A percentile compares a stretch with the other conserved stretches of the same genome.
phyloP scores from a whole-genome alignment of 257 asterid genomes.

The Pogostemon cablin region DNA sequence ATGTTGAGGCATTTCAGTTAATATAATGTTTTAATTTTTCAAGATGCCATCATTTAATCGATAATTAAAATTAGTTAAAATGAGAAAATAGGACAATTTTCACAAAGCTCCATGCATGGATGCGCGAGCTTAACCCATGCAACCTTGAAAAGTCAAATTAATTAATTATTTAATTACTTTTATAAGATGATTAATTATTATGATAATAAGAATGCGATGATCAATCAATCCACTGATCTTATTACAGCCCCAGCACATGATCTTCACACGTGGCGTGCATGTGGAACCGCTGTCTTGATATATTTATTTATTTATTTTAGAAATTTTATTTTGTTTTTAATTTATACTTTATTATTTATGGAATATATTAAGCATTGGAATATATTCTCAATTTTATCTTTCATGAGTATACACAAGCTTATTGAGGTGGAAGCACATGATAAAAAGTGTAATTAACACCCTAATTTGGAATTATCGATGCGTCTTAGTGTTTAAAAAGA shows the following conservation, averaged over 20 bases:
- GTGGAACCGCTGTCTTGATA: slow-evolving; percentile 24
- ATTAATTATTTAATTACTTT: slow-evolving; percentile 3
- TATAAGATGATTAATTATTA: slow-evolving; percentile 4
- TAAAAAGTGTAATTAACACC: slow-evolving; percentile 31
- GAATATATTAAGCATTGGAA: slow-evolving; percentile 33
- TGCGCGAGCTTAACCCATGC: slow-evolving; percentile 47
- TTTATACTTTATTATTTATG: background rate
- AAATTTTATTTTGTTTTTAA: background rate
- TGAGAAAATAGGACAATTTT: slow-evolving; percentile 25
- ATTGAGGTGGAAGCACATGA: slow-evolving; percentile 47
- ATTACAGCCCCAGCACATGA: slow-evolving; percentile 35
- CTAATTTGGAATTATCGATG: slow-evolving; percentile 32
- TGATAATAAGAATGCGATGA: background rate
- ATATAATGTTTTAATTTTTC: too few relatives aligned
- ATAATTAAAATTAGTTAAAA: background rate
- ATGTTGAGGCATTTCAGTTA: too few relatives aligned
- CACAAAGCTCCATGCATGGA: slow-evolving; percentile 46
- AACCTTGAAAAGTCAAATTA: slow-evolving; percentile 24
- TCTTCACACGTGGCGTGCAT: slow-evolving; percentile 36
- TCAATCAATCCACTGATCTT: slow-evolving; percentile 7
- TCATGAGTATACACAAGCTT: slow-evolving; percentile 31
- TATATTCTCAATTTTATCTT: slow-evolving; percentile 41
- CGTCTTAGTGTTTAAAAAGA: background rate
- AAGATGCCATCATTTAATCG: too few relatives aligned
- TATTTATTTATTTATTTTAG: background rate